Base-by-base conservation (phyloP, 2,329 filamentous ascomycete genomes). In the Verticillium dahliae region DNA sequence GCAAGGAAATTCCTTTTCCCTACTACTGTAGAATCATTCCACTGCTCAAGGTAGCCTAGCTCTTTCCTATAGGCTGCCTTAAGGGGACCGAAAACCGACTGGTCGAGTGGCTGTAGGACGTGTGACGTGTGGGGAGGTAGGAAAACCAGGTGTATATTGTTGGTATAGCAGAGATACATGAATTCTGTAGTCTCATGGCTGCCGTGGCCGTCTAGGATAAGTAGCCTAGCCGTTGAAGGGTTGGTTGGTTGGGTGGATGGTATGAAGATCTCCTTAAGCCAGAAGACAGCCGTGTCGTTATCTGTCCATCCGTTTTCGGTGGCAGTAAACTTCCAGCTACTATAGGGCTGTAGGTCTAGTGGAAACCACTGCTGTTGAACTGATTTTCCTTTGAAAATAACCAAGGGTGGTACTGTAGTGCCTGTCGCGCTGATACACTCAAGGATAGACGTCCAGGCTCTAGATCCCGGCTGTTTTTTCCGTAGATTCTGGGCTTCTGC, bases 351-450 rank as follows among this genome's bases (percentile, higher is more conserved):
- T 31, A 61, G 41, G 35, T 61, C 37, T 34, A 58, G 15, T 10
- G 35, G 60, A 52, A 61, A 61, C 54, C 7, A 61, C 35, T 61
- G 18, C 55, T 61, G n/a, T 61, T 61, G 11, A 11, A 61, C 60
- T 18, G 14, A 27, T 37, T 50, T 61, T 0, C 60, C 55, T n/a
- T 55, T 57, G n/a, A 18, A 61, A 14, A 61, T 61, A 31, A 58
- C 39, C 9, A 61, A 54, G 27, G 39, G 60, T 27, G 60, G 55
- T 6, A 61, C n/a, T 15, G 13, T 11, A 52, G 34, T 33, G n/a
- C 60, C 37, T 34, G 34, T 41, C n/a, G 55, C 31, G 34, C 22
- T 55, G 18, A 61, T 22, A 52, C n/a, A 57, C 54, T 61, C 35
- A 37, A 61, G 45, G 31, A 61, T 33, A 31, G 45, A 22, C 22